A percentile compares a stretch with the other conserved stretches of the same genome.
phyloP scores from a whole-genome alignment of 305 asterid species.

The Fraxinus dipetala region DNA sequence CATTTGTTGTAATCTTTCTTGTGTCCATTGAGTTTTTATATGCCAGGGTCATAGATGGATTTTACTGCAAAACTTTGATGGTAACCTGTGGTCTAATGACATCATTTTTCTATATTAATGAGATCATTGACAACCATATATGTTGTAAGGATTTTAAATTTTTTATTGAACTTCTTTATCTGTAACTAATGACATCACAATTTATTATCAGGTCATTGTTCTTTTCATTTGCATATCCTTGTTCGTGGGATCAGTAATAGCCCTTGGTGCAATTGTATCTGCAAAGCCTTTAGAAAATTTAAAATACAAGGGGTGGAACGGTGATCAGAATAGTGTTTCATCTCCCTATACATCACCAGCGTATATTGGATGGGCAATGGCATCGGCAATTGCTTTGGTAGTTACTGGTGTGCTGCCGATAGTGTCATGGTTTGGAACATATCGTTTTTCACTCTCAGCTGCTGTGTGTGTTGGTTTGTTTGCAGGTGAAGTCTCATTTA shows the following conservation, averaged over 20 bases:
- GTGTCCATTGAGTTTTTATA: not conserved
- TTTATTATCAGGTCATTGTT: constrained; percentile 64
- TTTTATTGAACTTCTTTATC: not conserved
- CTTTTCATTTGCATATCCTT: constrained; percentile 70
- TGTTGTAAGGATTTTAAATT: constrained; percentile 3
- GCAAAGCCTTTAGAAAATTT: constrained; percentile 96
- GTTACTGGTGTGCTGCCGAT: constrained; percentile 91
- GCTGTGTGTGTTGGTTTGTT: constrained; percentile 82
- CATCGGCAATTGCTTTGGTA: constrained; percentile 80
- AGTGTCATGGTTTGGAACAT: constrained; percentile 95
- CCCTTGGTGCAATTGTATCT: constrained; percentile 92
- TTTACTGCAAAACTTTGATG: not conserved
- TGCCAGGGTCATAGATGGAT: not conserved
- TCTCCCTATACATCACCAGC: constrained; percentile 93
- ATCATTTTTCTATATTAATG: not conserved
- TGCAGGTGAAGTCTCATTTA: constrained; percentile 53
- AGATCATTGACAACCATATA: not conserved
- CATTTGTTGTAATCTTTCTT: not conserved
- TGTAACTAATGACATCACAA: constrained; percentile 12
- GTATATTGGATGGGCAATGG: constrained; percentile 96
- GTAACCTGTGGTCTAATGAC: not conserved
- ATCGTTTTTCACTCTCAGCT: constrained; percentile 89
- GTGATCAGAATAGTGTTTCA: constrained; percentile 59
- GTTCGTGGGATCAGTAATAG: constrained; percentile 83
- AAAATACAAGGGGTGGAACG: constrained; percentile 75